Evolutionary conservation across 768 basidiomycete species (phyloP), one percentile per base, ranked within the genome.

Genomic region (Podaxis sp.): DNA sequence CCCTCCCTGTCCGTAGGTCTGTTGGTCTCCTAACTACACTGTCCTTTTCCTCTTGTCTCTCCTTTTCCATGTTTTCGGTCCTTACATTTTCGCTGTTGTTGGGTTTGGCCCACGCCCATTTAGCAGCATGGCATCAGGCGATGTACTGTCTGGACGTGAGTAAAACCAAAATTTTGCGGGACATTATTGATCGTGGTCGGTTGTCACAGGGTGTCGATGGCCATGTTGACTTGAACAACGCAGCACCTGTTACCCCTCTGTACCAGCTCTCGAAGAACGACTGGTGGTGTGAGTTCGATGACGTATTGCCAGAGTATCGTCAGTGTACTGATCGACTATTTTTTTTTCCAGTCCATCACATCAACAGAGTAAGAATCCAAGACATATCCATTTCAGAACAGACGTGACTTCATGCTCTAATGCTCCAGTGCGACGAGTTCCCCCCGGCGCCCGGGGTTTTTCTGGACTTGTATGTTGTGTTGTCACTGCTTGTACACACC

Each of bases 121-220:
- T 82, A 55, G 77, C 76, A 37, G 72, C 77, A 7, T 81, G 69
- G 65, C 66, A 72, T 59, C 69, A 74, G 63, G 75, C 73, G 44
- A 82, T 81, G 81, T 82, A 76, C 64, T 79, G 78, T 61, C 55
- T 76, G 3, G 75, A 81, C 64, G 81, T 80, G 40, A 62, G 75
- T 71, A 9, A 21, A 27, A 25, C 28, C 40, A 1, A 51, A 35
- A 9, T 10, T 27, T n/a, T 32, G 5, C 25, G 28, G 11, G 18
- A 28, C 14, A 2, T 32, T 27, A 38, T 38, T 46, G 36, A 53
- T n/a, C 13, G 14, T 36, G 3, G n/a, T 32, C 21, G 42, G 14
- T 13, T 14, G n/a, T 27, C 38, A 0, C 51, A 79, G 77, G 77
- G 75, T 36, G 69, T 50, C 18, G 35, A 64, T 3, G 68, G 71